These are phyloP conservation scores for Penicillium malachiteum DNA, from an alignment of 495 filamentous ascomycete genomes.

Conservation along the genomic window DNA sequence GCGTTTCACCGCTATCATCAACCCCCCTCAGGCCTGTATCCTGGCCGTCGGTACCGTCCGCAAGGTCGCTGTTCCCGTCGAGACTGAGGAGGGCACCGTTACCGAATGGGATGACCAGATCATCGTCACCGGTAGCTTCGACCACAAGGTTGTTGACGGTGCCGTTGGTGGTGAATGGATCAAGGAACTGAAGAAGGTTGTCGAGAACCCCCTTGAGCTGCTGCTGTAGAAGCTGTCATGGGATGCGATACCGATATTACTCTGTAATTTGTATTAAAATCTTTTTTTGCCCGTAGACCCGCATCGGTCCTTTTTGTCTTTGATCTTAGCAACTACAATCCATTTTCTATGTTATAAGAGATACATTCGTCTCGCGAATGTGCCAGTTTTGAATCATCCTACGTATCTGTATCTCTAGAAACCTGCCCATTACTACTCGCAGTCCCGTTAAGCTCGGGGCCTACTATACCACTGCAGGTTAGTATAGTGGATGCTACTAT, in stretches of 20 bases:
- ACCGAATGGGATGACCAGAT: slow-evolving; percentile 98
- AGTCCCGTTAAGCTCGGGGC: too few species aligned
- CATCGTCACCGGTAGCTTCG: slow-evolving; percentile 88
- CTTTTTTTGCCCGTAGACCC: slow-evolving; percentile 29
- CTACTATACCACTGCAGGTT: too few species aligned
- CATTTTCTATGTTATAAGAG: slow-evolving; percentile 21
- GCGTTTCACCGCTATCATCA: slow-evolving; percentile 99
- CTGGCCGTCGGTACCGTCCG: slow-evolving; percentile 90
- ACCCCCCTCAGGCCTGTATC: slow-evolving; percentile 96
- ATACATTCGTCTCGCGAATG: not conserved
- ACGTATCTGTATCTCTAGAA: too few species aligned
- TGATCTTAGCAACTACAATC: slow-evolving; percentile 40
- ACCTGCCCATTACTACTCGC: too few species aligned
- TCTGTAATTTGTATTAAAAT: slow-evolving; percentile 50
- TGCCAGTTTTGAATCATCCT: too few species aligned
- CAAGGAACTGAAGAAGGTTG: slow-evolving; percentile 91
- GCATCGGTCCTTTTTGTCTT: slow-evolving; percentile 31
- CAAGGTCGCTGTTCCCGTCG: slow-evolving; percentile 88
- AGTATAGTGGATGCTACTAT: too few species aligned
- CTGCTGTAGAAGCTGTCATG: slow-evolving; percentile 60
- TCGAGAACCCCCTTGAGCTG: slow-evolving; percentile 95
- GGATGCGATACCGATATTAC: slow-evolving; percentile 4
- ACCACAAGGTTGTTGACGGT: slow-evolving; percentile 93
- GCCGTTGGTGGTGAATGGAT: slow-evolving; percentile 98
- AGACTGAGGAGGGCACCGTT: slow-evolving; percentile 76